Evolutionary conservation across 2,329 filamentous ascomycete species (phyloP).

Genomic region (Colletotrichum filicis): DNA sequence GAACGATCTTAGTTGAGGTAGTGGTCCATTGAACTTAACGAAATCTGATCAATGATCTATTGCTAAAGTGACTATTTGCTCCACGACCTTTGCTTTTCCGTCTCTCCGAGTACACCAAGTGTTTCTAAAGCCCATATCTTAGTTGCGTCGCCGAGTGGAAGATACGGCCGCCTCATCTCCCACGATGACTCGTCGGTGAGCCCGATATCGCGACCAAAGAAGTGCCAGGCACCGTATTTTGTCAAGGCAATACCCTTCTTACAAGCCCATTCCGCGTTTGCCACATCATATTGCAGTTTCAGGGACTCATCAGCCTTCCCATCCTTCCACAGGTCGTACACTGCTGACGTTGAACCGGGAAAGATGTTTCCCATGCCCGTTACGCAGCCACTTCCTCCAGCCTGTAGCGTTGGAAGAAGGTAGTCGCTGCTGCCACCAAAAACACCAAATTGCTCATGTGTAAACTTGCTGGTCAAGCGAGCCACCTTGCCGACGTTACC

Average conservation of each 20-base stretch:
- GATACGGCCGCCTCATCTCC: constrained; percentile 55
- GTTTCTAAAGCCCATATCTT: constrained; percentile 56
- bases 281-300: constrained; percentile 53
- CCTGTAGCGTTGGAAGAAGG: constrained; percentile 51
- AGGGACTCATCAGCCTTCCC: constrained; percentile 51
- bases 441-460: constrained; percentile 52
- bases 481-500: constrained; percentile 70
- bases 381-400: constrained; percentile 54
- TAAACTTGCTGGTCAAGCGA: constrained; percentile 51
- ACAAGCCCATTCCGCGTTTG: constrained; percentile 61
- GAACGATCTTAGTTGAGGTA: too few species aligned
- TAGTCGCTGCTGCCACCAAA: constrained; percentile 57
- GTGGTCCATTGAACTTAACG: background rate
- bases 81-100: constrained; percentile 42
- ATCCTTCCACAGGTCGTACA: constrained; percentile 53
- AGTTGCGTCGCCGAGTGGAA: constrained; percentile 47
- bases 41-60: background rate
- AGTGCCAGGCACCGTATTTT: constrained; percentile 58
- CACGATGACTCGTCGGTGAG: constrained; percentile 49
- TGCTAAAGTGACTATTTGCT: background rate
- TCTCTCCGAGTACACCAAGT: constrained; percentile 48
- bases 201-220: constrained; percentile 50
- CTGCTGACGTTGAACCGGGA: constrained; percentile 50
- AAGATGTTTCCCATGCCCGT: constrained; percentile 60
- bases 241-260: constrained; percentile 59